A percentile compares a stretch with the other conserved stretches of the same genome.
Evolutionary conservation across 1,284 basidiomycete species (phyloP).

Genomic region (Sporisorium sorghi): DNA sequence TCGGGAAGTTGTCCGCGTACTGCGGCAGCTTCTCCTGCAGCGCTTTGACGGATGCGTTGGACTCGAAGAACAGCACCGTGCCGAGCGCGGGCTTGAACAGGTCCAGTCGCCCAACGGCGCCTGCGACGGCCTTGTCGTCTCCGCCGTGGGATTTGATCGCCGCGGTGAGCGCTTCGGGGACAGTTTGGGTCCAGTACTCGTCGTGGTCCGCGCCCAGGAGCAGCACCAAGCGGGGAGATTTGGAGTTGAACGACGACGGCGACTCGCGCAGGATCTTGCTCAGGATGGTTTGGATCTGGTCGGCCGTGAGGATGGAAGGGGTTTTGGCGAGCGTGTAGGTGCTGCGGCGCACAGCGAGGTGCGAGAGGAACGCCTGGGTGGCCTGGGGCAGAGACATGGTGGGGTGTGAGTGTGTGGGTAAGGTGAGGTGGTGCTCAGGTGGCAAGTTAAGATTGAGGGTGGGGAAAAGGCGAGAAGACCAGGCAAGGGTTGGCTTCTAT

Average conservation of each 20-base stretch:
- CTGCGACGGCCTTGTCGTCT: constrained; percentile 46
- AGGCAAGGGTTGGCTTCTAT: no score
- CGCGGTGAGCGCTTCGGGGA: constrained; percentile 58
- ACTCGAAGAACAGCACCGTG: constrained; percentile 71
- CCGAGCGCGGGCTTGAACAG: constrained; percentile 71
- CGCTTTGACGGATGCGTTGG: constrained; percentile 46
- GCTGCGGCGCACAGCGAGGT: constrained; percentile 69
- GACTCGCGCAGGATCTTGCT: constrained; percentile 71
- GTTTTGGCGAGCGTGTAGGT: constrained; percentile 71
- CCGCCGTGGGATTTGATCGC: constrained; percentile 21
- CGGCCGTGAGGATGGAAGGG: constrained; percentile 68
- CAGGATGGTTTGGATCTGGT: constrained; percentile 70
- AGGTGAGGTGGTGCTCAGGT: neutral
- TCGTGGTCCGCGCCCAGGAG: constrained; percentile 71
- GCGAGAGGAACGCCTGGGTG: constrained; percentile 43
- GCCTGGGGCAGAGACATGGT: constrained; percentile 41
- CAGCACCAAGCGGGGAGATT: constrained; percentile 71
- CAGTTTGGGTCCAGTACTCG: constrained; percentile 70
- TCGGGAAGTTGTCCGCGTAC: constrained; percentile 70
- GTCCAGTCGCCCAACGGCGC: constrained; percentile 59
- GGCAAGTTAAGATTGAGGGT: neutral
- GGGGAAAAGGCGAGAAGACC: neutral
- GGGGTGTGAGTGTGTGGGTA: neutral
- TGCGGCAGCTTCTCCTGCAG: constrained; percentile 70
- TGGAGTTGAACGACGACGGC: constrained; percentile 71